These are phyloP conservation scores for Biscogniauxia mediterranea DNA, from an alignment of 2,329 filamentous ascomycete species.

Conservation along the genomic window DNA sequence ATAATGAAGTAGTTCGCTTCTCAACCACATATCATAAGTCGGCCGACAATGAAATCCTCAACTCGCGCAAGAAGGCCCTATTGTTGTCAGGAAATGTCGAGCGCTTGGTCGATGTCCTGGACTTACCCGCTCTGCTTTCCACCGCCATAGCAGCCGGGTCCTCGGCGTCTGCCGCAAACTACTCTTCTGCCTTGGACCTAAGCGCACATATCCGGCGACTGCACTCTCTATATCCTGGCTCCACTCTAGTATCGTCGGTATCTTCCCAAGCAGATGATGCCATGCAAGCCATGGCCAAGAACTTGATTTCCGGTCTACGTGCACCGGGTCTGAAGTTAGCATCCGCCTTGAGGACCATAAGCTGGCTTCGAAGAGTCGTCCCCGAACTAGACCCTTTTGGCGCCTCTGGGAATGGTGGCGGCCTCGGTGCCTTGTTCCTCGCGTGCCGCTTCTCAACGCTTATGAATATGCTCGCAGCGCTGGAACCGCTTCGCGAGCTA, in stretches of 20 bases:
- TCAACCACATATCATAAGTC: slow-evolving; percentile 78
- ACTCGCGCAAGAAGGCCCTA: slow-evolving; percentile 74
- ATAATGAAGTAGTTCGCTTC: slow-evolving; percentile 75
- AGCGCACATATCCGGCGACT: slow-evolving; percentile 91
- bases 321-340: slow-evolving; percentile 81
- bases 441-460: slow-evolving; percentile 82
- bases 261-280: slow-evolving; percentile 76
- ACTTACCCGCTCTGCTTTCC: slow-evolving; percentile 80
- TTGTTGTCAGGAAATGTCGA: slow-evolving; percentile 84
- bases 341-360: slow-evolving; percentile 83
- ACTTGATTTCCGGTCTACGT: slow-evolving; percentile 76
- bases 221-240: slow-evolving; percentile 77
- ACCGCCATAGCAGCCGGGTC: slow-evolving; percentile 67
- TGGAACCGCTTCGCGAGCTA: slow-evolving; percentile 82
- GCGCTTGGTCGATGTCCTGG: slow-evolving; percentile 84
- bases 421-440: slow-evolving; percentile 80
- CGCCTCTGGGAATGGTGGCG: slow-evolving; percentile 53
- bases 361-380: slow-evolving; percentile 83
- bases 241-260: slow-evolving; percentile 71
- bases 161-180: slow-evolving; percentile 63
- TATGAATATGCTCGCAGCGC: slow-evolving; percentile 72
- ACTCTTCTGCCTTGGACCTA: slow-evolving; percentile 85
- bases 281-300: slow-evolving; percentile 84
- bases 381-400: slow-evolving; percentile 65
- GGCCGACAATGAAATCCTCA: slow-evolving; percentile 66